Evolutionary conservation across 1,139 yeast genomes (phyloP), one percentile per base, ranked within the genome.

Genomic region (Wickerhamomyces sp.): DNA sequence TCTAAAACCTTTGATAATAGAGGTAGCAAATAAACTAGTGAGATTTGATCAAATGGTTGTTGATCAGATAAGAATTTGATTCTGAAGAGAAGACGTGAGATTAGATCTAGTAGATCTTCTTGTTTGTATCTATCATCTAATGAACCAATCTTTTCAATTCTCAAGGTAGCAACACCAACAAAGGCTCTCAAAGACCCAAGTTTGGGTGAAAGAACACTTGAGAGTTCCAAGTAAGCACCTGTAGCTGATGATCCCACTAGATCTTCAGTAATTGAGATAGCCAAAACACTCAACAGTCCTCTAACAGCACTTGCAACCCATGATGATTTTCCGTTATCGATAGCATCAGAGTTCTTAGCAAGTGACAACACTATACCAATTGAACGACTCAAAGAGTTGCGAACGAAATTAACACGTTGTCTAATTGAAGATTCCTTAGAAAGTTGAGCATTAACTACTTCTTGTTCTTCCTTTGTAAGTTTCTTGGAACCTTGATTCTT

Each of bases 1-100:
- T 79, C 79, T 51, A 85, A 67, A 8, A 82, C 83, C 49, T 75
- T 76, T 26, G 80, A 76, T 43, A 90, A 65, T 52, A 91, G 66
- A 2, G 98, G 97, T 37, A 88, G 69, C 31, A 86, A 65, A 62
- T 87, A 93, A 35, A 84, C 78, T 56, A 91, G 71, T 2, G 93
- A 76, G 40, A 79, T 67, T 1, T 81, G 63, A 56, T 87, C 93
- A 48, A 91, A 73, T 3, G 89, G 83, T 26, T 76, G 72, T 59
- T 84, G 89, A 57, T 84, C 94, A 18, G 89, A 75, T 33, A 85
- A 70, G 55, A 88, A 78, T 56, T 89, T 88, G 53, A 89, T 69
- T 63, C 87, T 76, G 69, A 85, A 91, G 40, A 93, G 69, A 13
- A 87, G 75, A 50, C 89, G 75, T 4, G 88, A 77, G 15, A 83